A percentile compares a stretch with the other conserved stretches of the same genome.
These are phyloP conservation scores for Ettlia oleoabundans DNA, from an alignment of 139 green algal species.

Conservation along the genomic window DNA sequence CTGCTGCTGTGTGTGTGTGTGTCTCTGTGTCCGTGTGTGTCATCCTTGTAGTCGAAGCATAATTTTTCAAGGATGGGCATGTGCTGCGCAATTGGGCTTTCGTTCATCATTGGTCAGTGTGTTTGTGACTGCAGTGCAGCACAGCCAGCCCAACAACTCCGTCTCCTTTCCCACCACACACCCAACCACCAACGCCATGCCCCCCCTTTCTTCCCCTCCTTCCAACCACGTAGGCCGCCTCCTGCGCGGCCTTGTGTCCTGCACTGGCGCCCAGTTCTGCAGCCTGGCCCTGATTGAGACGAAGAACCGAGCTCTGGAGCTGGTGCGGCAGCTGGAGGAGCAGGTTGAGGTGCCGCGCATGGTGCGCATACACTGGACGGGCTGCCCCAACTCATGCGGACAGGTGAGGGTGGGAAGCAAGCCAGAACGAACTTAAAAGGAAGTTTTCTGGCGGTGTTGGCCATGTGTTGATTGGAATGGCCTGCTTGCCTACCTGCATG, in stretches of 20 bases:
- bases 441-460: too few species aligned
- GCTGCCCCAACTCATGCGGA: conserved; percentile 98
- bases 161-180: too few species aligned
- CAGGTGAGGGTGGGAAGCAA: conserved; percentile 64
- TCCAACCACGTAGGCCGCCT: conserved; percentile 38
- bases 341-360: conserved; percentile 79
- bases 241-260: conserved; percentile 70
- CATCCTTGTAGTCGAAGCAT: too few species aligned
- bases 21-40: too few species aligned
- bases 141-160: too few species aligned
- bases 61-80: too few species aligned
- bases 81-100: too few species aligned
- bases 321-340: conserved; percentile 85
- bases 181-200: too few species aligned
- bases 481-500: neutral
- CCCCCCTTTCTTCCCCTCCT: neutral
- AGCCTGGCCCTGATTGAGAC: conserved; percentile 96
- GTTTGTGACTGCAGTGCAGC: too few species aligned
- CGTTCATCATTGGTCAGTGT: too few species aligned
- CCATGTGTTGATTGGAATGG: neutral
- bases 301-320: conserved; percentile 80
- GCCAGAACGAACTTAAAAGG: neutral
- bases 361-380: conserved; percentile 97
- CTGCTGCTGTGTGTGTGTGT: too few species aligned
- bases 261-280: conserved; percentile 98